Evolutionary conservation across 2,329 filamentous ascomycete genomes (phyloP), one percentile per base, ranked within the genome.

Genomic region (Chaetomium olivaceum): DNA sequence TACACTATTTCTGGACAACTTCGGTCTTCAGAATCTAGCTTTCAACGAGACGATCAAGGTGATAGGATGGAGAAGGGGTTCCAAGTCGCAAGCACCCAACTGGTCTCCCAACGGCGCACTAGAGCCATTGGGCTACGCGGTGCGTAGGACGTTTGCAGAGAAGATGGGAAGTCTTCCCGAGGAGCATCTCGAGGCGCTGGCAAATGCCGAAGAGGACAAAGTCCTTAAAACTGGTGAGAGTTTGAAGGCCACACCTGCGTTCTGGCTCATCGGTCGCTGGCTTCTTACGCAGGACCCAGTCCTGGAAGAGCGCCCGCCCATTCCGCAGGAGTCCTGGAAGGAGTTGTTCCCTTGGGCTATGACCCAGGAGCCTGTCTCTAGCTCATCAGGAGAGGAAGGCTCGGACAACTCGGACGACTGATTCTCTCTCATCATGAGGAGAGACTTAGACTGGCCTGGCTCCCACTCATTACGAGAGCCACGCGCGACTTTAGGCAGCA

Each of bases 181-280:
- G 46, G 2, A 48, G 46, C 46, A 23, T 23, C n/a, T 48, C n/a
- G n/a, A 48, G 5, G n/a, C 19, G n/a, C 2, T 48, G n/a, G 46
- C 7, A 5, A 9, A 23, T n/a, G 46, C 46, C 46, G 5, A 1
- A 12, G 7, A n/a, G 4, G 9, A 21, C 19, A n/a, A 48, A 23
- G 21, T 9, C 7, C 6, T 6, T 23, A 2, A 23, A 1, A 3
- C 19, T 7, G 9, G 9, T 2, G 5, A 12, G 3, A 1, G 0
- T 19, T 3, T 23, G 8, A 9, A 11, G 16, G 5, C 3, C 12
- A 27, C 4, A 7, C 12, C 12, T 4, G 16, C 3, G 2, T 29
- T 31, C 23, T 54, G 51, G 51, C 23, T 54, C 25, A 54, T 54
- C 27, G 1, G 25, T 8, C 23, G 14, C 16, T 54, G 51, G 51